These are phyloP conservation scores for Nyssa sinensis DNA, from an alignment of 148 eudicot species.

Conservation along the genomic window DNA sequence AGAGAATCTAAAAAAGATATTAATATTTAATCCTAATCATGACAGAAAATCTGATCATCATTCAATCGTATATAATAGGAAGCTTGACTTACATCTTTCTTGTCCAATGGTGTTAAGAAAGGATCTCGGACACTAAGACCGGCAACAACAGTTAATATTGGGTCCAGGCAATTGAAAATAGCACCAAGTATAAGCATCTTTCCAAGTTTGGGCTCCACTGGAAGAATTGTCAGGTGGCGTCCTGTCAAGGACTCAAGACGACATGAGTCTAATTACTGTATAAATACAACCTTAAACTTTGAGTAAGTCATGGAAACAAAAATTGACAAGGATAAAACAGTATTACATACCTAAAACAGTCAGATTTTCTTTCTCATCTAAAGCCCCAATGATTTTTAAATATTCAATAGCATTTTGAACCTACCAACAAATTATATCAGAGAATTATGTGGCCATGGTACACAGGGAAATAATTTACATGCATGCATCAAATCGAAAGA, in stretches of 20 bases:
- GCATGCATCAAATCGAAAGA: neutral
- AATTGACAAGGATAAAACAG: no score
- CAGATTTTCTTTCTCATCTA: slow-evolving; percentile 78
- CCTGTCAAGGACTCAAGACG: slow-evolving; percentile 52
- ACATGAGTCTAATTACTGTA: slow-evolving; percentile 9
- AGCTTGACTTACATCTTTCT: slow-evolving; percentile 79
- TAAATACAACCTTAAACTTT: neutral
- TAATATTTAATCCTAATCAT: neutral
- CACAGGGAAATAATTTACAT: neutral
- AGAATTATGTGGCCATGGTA: neutral
- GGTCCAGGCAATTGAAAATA: slow-evolving; percentile 78
- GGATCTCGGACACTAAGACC: slow-evolving; percentile 95
- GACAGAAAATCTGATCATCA: slow-evolving; percentile 1
- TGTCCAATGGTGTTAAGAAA: slow-evolving; percentile 89
- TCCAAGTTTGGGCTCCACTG: slow-evolving; percentile 91
- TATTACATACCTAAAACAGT: slow-evolving; percentile 59
- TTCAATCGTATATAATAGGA: neutral
- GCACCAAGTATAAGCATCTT: slow-evolving; percentile 93
- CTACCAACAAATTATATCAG: slow-evolving; percentile 31
- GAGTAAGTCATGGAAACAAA: neutral
- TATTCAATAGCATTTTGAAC: slow-evolving; percentile 97
- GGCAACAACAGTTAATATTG: slow-evolving; percentile 87
- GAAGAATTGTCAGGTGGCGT: slow-evolving; percentile 73
- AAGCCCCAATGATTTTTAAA: slow-evolving; percentile 86
- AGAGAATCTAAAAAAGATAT: slow-evolving; percentile 5